Conservation (phyloP, 345 rosid species). For the Syzygium jambos region DNA sequence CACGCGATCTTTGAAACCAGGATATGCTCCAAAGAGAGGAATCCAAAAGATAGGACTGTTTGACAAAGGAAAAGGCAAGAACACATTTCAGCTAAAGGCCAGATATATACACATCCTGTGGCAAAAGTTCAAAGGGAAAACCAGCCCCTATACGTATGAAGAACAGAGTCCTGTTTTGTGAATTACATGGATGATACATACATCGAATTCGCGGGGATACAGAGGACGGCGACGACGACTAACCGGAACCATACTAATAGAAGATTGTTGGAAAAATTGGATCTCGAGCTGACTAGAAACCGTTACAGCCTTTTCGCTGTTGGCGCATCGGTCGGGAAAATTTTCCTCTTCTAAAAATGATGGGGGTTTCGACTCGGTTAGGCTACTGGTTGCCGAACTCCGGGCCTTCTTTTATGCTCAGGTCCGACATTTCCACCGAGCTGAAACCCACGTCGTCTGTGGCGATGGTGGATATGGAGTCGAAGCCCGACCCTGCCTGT, state of each 20-base stretch:
- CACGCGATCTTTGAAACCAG: too few relatives aligned
- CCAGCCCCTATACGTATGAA: background rate
- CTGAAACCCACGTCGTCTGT: slow-evolving; percentile 60
- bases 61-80: background rate
- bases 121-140: background rate
- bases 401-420: slow-evolving; percentile 78
- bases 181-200: background rate
- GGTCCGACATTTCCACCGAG: slow-evolving; percentile 53
- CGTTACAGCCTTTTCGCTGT: background rate
- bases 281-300: background rate
- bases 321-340: slow-evolving; percentile 3
- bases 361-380: background rate
- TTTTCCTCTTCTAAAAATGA: background rate
- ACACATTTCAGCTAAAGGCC: background rate
- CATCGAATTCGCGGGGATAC: slow-evolving; percentile 30
- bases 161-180: background rate
- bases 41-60: background rate
- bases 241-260: background rate
- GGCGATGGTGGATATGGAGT: slow-evolving; percentile 64
- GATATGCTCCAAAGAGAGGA: background rate
- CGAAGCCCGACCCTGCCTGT: slow-evolving; percentile 67
- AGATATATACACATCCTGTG: background rate
- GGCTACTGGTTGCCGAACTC: slow-evolving; percentile 36
- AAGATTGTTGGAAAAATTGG: background rate
- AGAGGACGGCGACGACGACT: background rate